Base-by-base conservation (phyloP, 148 eudicot genomes). In the Salicornia ramosissima region DNA sequence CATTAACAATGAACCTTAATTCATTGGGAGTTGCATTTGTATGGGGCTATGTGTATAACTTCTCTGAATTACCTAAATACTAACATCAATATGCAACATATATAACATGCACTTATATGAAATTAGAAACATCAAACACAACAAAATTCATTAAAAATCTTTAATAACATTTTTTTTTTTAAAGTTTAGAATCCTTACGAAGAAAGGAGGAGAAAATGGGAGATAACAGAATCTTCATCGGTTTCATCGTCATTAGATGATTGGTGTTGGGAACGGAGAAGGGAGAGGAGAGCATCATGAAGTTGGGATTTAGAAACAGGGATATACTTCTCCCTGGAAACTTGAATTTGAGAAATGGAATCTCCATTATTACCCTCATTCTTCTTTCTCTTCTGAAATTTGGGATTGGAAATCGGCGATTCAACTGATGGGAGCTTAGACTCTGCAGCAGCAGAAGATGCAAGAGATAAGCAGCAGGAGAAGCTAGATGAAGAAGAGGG, bases 281-380 rank as follows among this genome's bases (percentile, higher is more conserved):
- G 60, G 24, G 77, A 47, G 13, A 75, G 30, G 60, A 92, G 79
- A 33, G 88, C 85, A 30, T 89, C 81, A 56, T 87, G 79, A 11
- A 92, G 87, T 31, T 79, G 82, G 9, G 91, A 68, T 74, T 89
- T 92, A 14, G 92, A 81, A 42, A 89, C 77, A 7, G 92, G 67
- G 30, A 91, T 91, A 57, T 81, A 79, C 57, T 81, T 85, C 50
- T 86, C 92, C 65, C 97, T 81, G 15, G 92, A 88, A 5, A 91
- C 97, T 65, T 83, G 75, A 75, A 91, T 84, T 64, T 65, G 65
- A 1, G 85, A 82, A 4, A 78, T 78, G 28, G 30, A 19, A 43
- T 68, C 59, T 42, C 9, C 40, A 28, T 30, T 11, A 24, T 55
- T 31, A 28, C 28, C 33, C 14, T 52, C 67, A 19, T 67, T 64